A percentile compares a stretch with the other conserved stretches of the same genome.
phyloP scores from a whole-genome alignment of 139 green algal genomes.

The Coccomyxa sp. region DNA sequence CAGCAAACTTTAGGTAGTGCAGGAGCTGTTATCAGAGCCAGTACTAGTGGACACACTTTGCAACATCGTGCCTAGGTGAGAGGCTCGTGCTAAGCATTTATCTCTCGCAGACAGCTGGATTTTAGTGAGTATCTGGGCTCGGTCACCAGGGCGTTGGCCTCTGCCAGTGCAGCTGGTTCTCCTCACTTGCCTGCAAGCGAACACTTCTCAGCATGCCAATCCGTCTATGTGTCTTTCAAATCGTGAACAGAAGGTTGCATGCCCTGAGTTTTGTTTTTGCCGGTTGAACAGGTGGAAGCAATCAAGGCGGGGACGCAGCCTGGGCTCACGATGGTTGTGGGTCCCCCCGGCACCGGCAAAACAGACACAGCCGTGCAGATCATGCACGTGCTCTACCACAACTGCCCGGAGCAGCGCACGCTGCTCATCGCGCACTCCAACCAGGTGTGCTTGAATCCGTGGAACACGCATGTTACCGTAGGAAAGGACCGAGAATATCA shows the following conservation, averaged over 20 bases:
- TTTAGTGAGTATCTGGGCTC: too few species aligned
- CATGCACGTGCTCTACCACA: conserved; percentile 91
- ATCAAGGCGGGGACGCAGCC: conserved; percentile 79
- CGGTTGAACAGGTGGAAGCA: conserved; percentile 55
- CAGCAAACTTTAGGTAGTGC: too few species aligned
- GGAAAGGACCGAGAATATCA: not conserved
- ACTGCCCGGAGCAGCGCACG: conserved; percentile 85
- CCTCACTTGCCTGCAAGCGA: not conserved
- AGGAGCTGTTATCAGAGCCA: too few species aligned
- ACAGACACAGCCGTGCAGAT: conserved; percentile 95
- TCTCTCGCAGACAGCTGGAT: too few species aligned
- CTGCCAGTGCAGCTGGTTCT: too few species aligned
- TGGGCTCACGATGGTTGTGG: conserved; percentile 95
- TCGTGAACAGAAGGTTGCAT: too few species aligned
- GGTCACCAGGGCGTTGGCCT: too few species aligned
- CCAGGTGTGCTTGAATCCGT: conserved; percentile 33
- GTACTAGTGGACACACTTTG: too few species aligned
- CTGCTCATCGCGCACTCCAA: conserved; percentile 98
- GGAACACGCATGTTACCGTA: not conserved
- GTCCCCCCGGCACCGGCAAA: conserved; percentile 95
- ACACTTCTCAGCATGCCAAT: not conserved
- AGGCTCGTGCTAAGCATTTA: too few species aligned
- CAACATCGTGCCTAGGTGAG: too few species aligned
- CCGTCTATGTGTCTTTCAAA: too few species aligned
- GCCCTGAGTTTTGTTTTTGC: too few species aligned